Evolutionary conservation across 2,329 filamentous ascomycete genomes (phyloP), one percentile per base, ranked within the genome.

Genomic region (Penicillium sp.): DNA sequence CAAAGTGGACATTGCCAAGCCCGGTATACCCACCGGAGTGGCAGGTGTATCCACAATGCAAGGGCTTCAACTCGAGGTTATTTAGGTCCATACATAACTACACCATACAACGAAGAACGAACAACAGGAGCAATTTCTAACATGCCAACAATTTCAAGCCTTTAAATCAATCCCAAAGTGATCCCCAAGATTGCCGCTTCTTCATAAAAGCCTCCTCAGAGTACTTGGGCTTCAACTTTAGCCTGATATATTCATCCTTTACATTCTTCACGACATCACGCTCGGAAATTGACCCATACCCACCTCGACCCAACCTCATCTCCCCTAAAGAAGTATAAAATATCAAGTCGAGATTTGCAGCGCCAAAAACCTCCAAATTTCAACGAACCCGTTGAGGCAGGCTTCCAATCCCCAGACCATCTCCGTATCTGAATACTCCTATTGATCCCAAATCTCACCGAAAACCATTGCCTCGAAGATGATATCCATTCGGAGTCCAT

Each of bases 401-500:
- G 7, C 23, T 18, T 51, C 42, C 10, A 7, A 11, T 18, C 26
- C 42, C 49, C 49, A 51, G n/a, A 34, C 27, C 26, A 46, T 32
- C 26, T 27, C 18, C 18, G 49, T 51, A 1, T 34, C 34, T 6
- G 35, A 30, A 27, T 39, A 47, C 4, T 47, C 27, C 26, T 39
- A 30, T 13, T 47, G 34, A 30, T 47, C 35, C 42, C 42, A 51
- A 14, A 38, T 34, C 2, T 51, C 49, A 3, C 27, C 19, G 42
- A 51, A 51, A 0, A 51, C 10, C 7, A 51, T 14, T 3, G 43
- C 26, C 23, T 51, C 49, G 16, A 51, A 47, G 10, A 51, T 4
- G 2, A 38, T 34, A 14, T 47, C 49, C 49, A 51, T 51, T 8
- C 49, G 42, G 7, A 51, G 35, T 18, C 36, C 46, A 18, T 18